Percentiles rank a stretch among this genome's conserved stretches.
These are phyloP conservation scores for Pseudoturritis turrita DNA, from an alignment of 345 rosid genomes.

Conservation along the genomic window DNA sequence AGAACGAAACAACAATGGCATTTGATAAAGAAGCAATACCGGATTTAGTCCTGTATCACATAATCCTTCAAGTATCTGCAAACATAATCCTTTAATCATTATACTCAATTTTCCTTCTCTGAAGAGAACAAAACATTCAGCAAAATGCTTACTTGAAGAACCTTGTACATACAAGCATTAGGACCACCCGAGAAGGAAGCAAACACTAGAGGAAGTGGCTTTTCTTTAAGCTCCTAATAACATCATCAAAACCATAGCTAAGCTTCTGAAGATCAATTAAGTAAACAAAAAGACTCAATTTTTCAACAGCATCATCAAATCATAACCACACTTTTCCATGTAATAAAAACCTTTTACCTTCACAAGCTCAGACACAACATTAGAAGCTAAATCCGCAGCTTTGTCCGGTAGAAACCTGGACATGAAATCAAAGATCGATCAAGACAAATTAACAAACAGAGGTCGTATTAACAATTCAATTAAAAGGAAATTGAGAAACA, in stretches of 20 bases:
- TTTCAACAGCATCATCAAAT: neutral
- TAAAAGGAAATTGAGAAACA: neutral
- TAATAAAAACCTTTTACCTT: constrained; percentile 38
- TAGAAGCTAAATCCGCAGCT: constrained; percentile 61
- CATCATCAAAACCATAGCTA: neutral
- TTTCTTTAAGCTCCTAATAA: constrained; percentile 65
- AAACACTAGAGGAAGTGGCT: constrained; percentile 71
- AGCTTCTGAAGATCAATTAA: constrained; percentile 1
- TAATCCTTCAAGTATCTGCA: constrained; percentile 70
- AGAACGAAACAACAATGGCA: neutral
- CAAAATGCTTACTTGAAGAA: constrained; percentile 63
- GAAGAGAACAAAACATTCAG: neutral
- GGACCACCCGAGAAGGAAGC: constrained; percentile 93
- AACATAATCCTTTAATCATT: too few species aligned
- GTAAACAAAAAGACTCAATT: neutral
- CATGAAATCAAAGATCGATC: neutral
- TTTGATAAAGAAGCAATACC: constrained; percentile 32
- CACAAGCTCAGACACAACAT: constrained; percentile 56
- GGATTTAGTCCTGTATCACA: constrained; percentile 44
- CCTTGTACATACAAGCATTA: constrained; percentile 86
- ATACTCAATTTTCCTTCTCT: neutral
- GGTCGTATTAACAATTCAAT: too few species aligned
- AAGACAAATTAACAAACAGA: neutral
- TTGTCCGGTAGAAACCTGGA: constrained; percentile 83
- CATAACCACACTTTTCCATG: neutral